Conservation (phyloP, 768 basidiomycete genomes). For the Pseudohyphozyma bogoriensis region DNA sequence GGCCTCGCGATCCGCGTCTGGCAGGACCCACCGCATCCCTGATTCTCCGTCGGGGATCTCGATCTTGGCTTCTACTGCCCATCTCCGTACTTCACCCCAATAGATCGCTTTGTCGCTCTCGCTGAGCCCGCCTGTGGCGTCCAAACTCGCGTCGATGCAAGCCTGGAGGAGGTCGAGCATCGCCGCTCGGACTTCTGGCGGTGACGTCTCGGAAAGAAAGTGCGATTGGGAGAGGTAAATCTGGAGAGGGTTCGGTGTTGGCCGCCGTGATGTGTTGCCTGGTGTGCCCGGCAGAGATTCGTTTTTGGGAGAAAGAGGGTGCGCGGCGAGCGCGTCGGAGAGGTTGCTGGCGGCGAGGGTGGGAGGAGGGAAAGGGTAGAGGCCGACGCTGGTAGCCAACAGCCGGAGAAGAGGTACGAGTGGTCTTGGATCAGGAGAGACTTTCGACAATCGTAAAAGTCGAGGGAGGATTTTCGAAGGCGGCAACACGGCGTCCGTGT, state of each 20-base stretch:
- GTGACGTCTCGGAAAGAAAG: constrained; percentile 9
- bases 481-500: constrained; percentile 12
- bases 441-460: background rate
- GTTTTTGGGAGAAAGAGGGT: background rate
- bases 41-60: constrained; percentile 19
- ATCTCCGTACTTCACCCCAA: constrained; percentile 28
- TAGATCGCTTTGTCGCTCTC: constrained; percentile 27
- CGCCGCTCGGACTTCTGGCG: constrained; percentile 1
- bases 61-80: constrained; percentile 22
- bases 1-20: constrained; percentile 24
- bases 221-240: constrained; percentile 27
- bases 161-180: constrained; percentile 21
- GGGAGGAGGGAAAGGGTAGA: constrained; percentile 29
- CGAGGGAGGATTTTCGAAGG: constrained; percentile 24
- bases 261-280: background rate
- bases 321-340: constrained; percentile 18
- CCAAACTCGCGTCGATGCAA: constrained; percentile 22
- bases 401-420: constrained; percentile 17
- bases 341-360: constrained; percentile 18
- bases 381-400: constrained; percentile 14
- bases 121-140: constrained; percentile 20
- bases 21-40: constrained; percentile 10
- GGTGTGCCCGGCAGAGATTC: background rate
- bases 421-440: background rate
- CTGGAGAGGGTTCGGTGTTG: constrained; percentile 17